Conservation (phyloP, 192 early-diverging fungal genomes). For the Rhizoclosmatium globosum region DNA sequence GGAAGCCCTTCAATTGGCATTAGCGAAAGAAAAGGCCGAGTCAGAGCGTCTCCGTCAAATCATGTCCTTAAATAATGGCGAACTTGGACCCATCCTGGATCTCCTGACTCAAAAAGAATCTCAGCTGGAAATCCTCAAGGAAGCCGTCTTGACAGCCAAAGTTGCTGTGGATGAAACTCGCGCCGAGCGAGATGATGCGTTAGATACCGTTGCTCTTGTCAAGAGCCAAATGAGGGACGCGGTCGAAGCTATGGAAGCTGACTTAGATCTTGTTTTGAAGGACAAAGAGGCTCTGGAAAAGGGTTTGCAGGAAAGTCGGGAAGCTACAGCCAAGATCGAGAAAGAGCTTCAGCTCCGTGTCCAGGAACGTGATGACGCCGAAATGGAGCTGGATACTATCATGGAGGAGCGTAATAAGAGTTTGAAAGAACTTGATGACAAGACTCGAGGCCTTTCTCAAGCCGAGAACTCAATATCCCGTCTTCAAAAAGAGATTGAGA, state of each 20-base stretch:
- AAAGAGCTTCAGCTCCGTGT: slow-evolving; percentile 10
- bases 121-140: slow-evolving; percentile 29
- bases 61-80: neutral
- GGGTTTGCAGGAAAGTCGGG: neutral
- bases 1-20: neutral
- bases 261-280: neutral
- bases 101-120: slow-evolving; percentile 32
- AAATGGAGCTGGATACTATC: slow-evolving; percentile 23
- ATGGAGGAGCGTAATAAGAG: slow-evolving; percentile 20
- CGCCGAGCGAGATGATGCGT: slow-evolving; percentile 21
- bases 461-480: slow-evolving; percentile 14
- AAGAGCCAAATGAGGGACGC: slow-evolving; percentile 9
- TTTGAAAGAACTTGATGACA: neutral
- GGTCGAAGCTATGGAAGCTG: slow-evolving; percentile 10
- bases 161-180: slow-evolving; percentile 31
- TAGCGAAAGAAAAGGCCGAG: slow-evolving; percentile 4
- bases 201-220: neutral
- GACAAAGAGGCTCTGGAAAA: slow-evolving; percentile 14
- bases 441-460: neutral
- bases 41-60: slow-evolving; percentile 2
- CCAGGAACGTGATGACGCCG: slow-evolving; percentile 41
- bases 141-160: slow-evolving; percentile 29
- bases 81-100: slow-evolving; percentile 27
- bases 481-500: slow-evolving; percentile 21
- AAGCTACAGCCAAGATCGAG: neutral